These are phyloP conservation scores for Kuraishia piskuri DNA, from an alignment of 805 yeast species.

Conservation along the genomic window DNA sequence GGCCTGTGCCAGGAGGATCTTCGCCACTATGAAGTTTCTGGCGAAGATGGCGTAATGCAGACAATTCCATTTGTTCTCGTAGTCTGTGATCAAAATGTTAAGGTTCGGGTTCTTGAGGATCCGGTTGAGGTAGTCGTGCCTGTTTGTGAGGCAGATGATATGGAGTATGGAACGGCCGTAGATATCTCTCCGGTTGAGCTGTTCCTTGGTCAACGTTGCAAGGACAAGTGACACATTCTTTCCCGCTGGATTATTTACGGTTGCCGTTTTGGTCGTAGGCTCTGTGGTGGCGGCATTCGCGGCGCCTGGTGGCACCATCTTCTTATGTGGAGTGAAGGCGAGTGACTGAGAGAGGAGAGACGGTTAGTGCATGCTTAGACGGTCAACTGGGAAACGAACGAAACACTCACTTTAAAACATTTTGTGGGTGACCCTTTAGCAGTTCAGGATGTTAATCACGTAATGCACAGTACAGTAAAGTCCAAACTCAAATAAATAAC, in stretches of 20 bases:
- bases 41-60: slow-evolving; percentile 61
- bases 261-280: neutral
- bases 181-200: slow-evolving; percentile 45
- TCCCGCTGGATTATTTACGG: neutral
- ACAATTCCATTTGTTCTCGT: slow-evolving; percentile 77
- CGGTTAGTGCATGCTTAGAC: neutral
- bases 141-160: slow-evolving; percentile 39
- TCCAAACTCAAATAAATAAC: neutral
- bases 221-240: neutral
- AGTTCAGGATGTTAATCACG: neutral
- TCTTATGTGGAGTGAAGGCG: slow-evolving; percentile 1
- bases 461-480: neutral
- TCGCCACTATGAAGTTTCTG: slow-evolving; percentile 49
- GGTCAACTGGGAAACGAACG: neutral
- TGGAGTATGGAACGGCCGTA: slow-evolving; percentile 64
- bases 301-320: neutral
- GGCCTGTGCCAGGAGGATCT: slow-evolving; percentile 23
- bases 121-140: slow-evolving; percentile 34
- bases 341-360: neutral
- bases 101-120: slow-evolving; percentile 40
- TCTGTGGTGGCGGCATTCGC: neutral
- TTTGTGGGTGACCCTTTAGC: neutral
- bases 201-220: slow-evolving; percentile 23
- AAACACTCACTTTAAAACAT: slow-evolving; percentile 14
- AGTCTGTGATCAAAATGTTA: slow-evolving; percentile 42